phyloP scores from a whole-genome alignment of 2,329 filamentous ascomycete species.

The Clathrospora elynae region DNA sequence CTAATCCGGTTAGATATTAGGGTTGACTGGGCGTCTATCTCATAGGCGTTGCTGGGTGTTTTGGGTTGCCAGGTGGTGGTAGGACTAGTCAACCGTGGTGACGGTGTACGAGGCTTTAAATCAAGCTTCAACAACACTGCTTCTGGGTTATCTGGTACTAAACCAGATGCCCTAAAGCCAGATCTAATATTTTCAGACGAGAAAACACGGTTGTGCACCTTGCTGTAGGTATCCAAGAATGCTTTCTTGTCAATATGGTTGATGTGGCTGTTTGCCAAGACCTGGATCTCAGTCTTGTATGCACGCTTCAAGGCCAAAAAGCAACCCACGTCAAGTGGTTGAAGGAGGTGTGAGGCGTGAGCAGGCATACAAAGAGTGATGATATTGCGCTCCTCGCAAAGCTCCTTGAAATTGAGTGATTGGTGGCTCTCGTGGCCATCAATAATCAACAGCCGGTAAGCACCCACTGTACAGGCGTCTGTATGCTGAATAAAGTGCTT shows the following conservation, averaged over 20 bases:
- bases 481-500: slow-evolving; percentile 46
- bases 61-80: slow-evolving; percentile 4
- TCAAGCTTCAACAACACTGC: slow-evolving; percentile 39
- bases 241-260: slow-evolving; percentile 1
- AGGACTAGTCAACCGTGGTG: not conserved
- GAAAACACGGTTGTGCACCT: slow-evolving; percentile 28
- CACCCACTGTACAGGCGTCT: slow-evolving; percentile 27
- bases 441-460: slow-evolving; percentile 46
- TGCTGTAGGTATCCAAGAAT: slow-evolving; percentile 6
- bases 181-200: slow-evolving; percentile 31
- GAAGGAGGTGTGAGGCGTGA: no score
- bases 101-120: slow-evolving; percentile 13
- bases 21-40: slow-evolving; percentile 4
- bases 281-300: not conserved
- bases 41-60: slow-evolving; percentile 10
- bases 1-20: slow-evolving; percentile 1
- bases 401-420: slow-evolving; percentile 44
- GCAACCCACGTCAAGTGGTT: no score
- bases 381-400: slow-evolving; percentile 47
- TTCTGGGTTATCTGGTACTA: slow-evolving; percentile 39
- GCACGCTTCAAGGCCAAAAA: not conserved
- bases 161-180: slow-evolving; percentile 38
- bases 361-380: slow-evolving; percentile 46
- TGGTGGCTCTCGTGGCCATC: slow-evolving; percentile 47
- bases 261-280: no score